Conservation (phyloP, 2,329 filamentous ascomycete genomes). For the Leptographium galeiforme region DNA sequence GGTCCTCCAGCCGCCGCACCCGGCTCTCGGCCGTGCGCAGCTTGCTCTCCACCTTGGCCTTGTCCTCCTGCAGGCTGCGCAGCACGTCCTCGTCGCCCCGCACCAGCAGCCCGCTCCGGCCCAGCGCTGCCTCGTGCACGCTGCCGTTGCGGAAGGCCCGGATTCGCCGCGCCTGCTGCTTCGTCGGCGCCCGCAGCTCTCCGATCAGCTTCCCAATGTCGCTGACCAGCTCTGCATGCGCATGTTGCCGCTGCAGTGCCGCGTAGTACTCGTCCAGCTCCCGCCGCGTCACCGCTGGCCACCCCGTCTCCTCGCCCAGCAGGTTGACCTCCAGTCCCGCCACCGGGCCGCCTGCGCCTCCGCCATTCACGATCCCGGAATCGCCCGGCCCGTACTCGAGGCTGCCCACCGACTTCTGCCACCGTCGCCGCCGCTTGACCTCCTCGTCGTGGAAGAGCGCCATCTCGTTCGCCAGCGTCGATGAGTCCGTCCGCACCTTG, state of each 20-base stretch:
- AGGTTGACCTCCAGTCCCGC: conserved; percentile 76
- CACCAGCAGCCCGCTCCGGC: conserved; percentile 73
- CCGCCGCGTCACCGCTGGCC: conserved; percentile 63
- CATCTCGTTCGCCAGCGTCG: conserved; percentile 83
- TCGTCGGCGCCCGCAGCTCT: conserved; percentile 70
- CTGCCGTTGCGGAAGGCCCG: conserved; percentile 96
- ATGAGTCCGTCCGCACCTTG: conserved; percentile 78
- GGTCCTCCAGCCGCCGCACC: conserved; percentile 78
- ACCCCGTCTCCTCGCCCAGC: conserved; percentile 63
- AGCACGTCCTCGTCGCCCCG: conserved; percentile 78
- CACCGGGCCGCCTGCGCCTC: conserved; percentile 48
- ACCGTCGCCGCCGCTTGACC: conserved; percentile 72
- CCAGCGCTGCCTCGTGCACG: conserved; percentile 77
- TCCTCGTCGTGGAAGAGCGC: conserved; percentile 88
- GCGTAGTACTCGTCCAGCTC: conserved; percentile 66
- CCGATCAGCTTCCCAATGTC: conserved; percentile 65
- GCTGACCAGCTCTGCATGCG: conserved; percentile 51
- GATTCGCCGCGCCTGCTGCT: conserved; percentile 71
- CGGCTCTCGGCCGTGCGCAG: conserved; percentile 77
- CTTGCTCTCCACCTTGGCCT: conserved; percentile 57
- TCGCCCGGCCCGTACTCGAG: conserved; percentile 41
- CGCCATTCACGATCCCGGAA: neutral
- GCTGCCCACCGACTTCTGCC: conserved; percentile 74
- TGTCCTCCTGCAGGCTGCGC: conserved; percentile 69
- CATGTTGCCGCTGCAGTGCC: conserved; percentile 48